Conservation (phyloP, 441 rosid species). For the Jatropha podagrica region DNA sequence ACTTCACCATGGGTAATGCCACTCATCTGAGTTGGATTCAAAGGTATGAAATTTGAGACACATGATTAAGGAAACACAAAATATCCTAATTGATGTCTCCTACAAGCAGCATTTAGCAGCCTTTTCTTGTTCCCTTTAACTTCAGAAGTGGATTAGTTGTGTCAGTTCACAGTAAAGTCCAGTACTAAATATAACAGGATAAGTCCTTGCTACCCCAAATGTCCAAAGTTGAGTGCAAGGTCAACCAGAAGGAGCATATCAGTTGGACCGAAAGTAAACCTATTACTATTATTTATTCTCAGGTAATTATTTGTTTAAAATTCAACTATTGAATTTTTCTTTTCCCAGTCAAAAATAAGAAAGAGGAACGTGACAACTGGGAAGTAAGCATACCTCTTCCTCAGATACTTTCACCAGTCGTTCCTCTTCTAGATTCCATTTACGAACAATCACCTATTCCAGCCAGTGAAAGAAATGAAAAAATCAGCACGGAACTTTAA, state of each 20-base stretch:
- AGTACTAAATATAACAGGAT: neutral
- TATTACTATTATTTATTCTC: constrained; percentile 34
- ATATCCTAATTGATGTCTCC: neutral
- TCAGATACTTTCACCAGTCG: constrained; percentile 52
- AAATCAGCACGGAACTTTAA: constrained; percentile 10
- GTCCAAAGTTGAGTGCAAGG: neutral
- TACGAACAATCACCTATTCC: constrained; percentile 70
- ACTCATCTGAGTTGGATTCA: neutral
- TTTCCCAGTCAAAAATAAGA: neutral
- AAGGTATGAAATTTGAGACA: neutral
- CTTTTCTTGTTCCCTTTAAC: neutral
- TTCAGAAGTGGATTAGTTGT: neutral
- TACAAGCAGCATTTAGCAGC: neutral
- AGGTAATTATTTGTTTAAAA: neutral
- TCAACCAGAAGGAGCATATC: neutral
- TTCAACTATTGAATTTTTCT: neutral
- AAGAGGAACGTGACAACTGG: neutral
- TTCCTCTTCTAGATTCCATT: constrained; percentile 76
- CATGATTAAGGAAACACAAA: neutral
- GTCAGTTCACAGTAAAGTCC: neutral
- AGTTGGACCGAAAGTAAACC: constrained; percentile 20
- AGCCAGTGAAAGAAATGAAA: constrained; percentile 17
- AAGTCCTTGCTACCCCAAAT: neutral
- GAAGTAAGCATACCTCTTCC: constrained; percentile 69
- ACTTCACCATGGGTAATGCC: neutral